Conservation (phyloP, 2,329 filamentous ascomycete genomes). For the Cladophialophora carrionii region DNA sequence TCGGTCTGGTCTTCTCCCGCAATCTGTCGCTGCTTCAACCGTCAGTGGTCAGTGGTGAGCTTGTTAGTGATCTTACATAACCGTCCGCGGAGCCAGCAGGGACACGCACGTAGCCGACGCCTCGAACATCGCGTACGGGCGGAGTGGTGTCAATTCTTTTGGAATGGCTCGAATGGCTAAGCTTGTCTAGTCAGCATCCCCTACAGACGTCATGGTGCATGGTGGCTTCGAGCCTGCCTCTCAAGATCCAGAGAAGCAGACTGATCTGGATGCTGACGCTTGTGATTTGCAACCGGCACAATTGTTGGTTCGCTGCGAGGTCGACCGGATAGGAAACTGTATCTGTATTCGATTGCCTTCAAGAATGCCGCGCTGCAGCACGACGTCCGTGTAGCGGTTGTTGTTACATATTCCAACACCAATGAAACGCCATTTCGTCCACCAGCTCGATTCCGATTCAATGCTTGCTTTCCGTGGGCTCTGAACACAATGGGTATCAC, state of each 20-base stretch:
- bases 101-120: neutral
- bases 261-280: neutral
- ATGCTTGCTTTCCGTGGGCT: neutral
- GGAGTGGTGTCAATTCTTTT: neutral
- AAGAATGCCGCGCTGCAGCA: too few relatives aligned
- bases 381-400: neutral
- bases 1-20: neutral
- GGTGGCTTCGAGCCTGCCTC: neutral
- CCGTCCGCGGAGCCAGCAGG: neutral
- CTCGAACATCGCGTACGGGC: neutral
- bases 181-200: conserved; percentile 7
- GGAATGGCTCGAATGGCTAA: neutral
- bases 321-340: neutral
- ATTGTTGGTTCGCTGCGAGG: neutral
- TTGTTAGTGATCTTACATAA: conserved; percentile 5
- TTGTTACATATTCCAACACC: neutral
- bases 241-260: neutral
- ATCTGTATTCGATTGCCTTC: neutral
- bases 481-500: neutral
- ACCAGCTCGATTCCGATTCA: neutral
- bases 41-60: neutral
- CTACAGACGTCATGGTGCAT: conserved; percentile 10
- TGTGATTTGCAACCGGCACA: neutral
- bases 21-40: neutral
- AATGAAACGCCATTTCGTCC: neutral